phyloP scores from a whole-genome alignment of 2,329 filamentous ascomycete species.

The Penicillium polonicum region DNA sequence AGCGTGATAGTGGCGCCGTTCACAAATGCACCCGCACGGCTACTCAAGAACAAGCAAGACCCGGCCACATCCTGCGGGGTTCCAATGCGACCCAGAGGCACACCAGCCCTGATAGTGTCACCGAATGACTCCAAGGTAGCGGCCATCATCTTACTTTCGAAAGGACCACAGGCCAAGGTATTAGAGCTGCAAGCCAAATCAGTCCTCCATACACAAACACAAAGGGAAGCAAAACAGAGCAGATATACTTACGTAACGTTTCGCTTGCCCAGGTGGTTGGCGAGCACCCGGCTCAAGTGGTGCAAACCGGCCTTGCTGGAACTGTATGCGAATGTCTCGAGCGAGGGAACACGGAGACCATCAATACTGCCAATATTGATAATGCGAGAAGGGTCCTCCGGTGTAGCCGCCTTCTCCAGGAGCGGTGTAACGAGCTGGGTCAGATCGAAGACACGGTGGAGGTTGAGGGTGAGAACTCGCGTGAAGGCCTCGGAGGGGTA shows the following conservation, averaged over 20 bases:
- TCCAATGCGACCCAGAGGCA: slow-evolving; percentile 68
- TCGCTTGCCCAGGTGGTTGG: slow-evolving; percentile 51
- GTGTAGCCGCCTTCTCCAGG: slow-evolving; percentile 47
- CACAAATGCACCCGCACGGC: slow-evolving; percentile 64
- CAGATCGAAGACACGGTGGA: slow-evolving; percentile 54
- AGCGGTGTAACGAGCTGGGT: slow-evolving; percentile 50
- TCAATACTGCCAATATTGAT: slow-evolving; percentile 57
- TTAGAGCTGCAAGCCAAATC: slow-evolving; percentile 54
- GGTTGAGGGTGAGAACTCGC: slow-evolving; percentile 56
- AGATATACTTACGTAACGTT: slow-evolving; percentile 52
- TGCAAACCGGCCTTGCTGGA: slow-evolving; percentile 55
- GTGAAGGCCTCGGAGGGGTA: slow-evolving; percentile 60
- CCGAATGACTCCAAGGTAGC: slow-evolving; percentile 52
- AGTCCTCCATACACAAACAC: background rate
- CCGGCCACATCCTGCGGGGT: slow-evolving; percentile 68
- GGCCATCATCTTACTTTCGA: slow-evolving; percentile 56
- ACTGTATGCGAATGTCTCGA: slow-evolving; percentile 55
- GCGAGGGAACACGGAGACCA: slow-evolving; percentile 53
- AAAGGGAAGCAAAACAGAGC: background rate
- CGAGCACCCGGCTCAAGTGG: slow-evolving; percentile 53
- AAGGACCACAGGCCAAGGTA: slow-evolving; percentile 68
- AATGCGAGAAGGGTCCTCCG: slow-evolving; percentile 47
- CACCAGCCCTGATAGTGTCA: slow-evolving; percentile 52
- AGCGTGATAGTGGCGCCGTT: slow-evolving; percentile 65
- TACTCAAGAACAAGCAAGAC: slow-evolving; percentile 67